phyloP scores from a whole-genome alignment of 768 basidiomycete genomes.

The Pleurotus giganteus region DNA sequence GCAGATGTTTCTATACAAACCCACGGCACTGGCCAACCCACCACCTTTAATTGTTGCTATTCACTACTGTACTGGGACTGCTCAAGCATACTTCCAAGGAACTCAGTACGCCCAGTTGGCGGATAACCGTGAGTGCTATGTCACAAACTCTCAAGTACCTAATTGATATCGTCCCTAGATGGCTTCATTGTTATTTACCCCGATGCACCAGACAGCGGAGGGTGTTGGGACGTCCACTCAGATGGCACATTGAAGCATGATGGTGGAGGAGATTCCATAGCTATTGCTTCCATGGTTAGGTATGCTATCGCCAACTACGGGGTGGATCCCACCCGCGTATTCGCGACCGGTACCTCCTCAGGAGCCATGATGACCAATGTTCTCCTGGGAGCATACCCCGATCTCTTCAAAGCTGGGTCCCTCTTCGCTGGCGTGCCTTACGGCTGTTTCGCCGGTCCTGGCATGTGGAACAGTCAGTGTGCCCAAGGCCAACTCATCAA shows the following conservation, averaged over 20 bases:
- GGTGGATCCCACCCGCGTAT: constrained; percentile 46
- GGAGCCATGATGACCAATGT: constrained; percentile 65
- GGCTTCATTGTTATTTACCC: constrained; percentile 54
- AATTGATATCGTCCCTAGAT: constrained; percentile 16
- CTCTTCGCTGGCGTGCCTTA: constrained; percentile 53
- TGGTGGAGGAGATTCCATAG: constrained; percentile 53
- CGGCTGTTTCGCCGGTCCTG: constrained; percentile 49
- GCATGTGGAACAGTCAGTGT: constrained; percentile 47
- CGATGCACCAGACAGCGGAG: constrained; percentile 38
- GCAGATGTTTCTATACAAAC: constrained; percentile 44
- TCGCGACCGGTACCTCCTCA: constrained; percentile 49
- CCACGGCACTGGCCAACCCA: constrained; percentile 31
- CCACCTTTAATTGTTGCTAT: constrained; percentile 52
- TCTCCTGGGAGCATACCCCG: constrained; percentile 51
- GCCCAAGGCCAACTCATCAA: constrained; percentile 39
- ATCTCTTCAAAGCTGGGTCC: constrained; percentile 47
- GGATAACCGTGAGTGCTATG: constrained; percentile 22
- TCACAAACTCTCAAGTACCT: too few species aligned
- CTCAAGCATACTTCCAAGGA: constrained; percentile 47
- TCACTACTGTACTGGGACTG: constrained; percentile 52
- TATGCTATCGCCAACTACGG: constrained; percentile 48
- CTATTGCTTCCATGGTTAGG: constrained; percentile 43
- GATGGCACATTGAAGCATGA: constrained; percentile 52
- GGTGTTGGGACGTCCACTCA: constrained; percentile 54
- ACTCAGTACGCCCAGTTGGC: constrained; percentile 49